Percentiles rank a stretch among this genome's conserved stretches.
phyloP scores from a whole-genome alignment of 441 rosid species.

The Croton laevigatus region DNA sequence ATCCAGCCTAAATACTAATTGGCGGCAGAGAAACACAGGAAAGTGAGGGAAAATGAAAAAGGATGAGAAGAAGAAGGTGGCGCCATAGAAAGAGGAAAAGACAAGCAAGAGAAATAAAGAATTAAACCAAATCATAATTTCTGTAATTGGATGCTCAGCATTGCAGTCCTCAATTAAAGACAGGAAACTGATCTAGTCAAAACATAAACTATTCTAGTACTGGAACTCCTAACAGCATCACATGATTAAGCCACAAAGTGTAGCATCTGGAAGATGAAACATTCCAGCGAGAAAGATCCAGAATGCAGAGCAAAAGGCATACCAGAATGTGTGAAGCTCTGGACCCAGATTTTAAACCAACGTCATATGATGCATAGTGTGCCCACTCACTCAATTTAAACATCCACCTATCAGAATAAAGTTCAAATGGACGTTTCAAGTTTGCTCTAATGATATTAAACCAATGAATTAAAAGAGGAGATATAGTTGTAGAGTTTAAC shows the following conservation, averaged over 20 bases:
- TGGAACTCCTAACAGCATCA: background rate
- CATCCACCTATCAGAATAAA: conserved; percentile 59
- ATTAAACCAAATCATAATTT: no score
- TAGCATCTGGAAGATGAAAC: conserved; percentile 4
- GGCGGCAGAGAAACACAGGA: no score
- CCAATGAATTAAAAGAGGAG: conserved; percentile 3
- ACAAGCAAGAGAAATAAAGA: no score
- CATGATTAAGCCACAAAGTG: background rate
- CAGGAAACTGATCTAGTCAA: background rate
- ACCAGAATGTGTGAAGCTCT: conserved; percentile 91
- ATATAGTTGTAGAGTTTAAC: conserved; percentile 5
- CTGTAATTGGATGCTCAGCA: no score
- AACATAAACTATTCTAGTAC: background rate
- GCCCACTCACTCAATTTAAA: conserved; percentile 97
- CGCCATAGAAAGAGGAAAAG: no score
- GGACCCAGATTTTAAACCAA: conserved; percentile 84
- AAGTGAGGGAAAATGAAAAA: no score
- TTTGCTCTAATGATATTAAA: background rate
- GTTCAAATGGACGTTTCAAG: conserved; percentile 13
- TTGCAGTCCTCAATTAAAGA: background rate
- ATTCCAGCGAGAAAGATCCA: conserved; percentile 5
- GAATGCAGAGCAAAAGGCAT: conserved; percentile 19
- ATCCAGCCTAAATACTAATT: no score
- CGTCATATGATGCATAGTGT: conserved; percentile 73
- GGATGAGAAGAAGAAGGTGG: no score